A percentile compares a stretch with the other conserved stretches of the same genome.
Conservation (phyloP, 805 yeast species). For the Saccharomycopsis vini region DNA sequence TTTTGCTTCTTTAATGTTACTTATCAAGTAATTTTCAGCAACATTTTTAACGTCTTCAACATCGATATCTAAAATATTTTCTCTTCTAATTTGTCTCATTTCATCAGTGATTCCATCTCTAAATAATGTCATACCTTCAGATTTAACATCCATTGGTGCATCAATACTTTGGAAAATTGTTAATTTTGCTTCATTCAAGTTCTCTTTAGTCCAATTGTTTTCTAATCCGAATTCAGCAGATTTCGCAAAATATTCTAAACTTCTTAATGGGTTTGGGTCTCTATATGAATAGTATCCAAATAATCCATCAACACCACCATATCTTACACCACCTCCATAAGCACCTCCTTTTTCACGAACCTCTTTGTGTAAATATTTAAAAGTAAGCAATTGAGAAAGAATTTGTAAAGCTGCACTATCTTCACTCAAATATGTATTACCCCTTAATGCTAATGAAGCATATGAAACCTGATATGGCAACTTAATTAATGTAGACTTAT, state of each 20-base stretch:
- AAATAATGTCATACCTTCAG: constrained; percentile 65
- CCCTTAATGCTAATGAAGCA: constrained; percentile 57
- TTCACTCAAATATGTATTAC: constrained; percentile 53
- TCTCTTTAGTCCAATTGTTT: constrained; percentile 49
- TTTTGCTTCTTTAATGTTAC: constrained; percentile 20
- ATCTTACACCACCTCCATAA: constrained; percentile 90
- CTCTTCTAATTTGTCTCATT: constrained; percentile 74
- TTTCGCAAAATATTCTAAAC: constrained; percentile 49
- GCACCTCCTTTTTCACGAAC: constrained; percentile 96
- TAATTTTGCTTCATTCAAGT: constrained; percentile 82
- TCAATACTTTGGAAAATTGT: constrained; percentile 87
- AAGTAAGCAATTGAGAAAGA: constrained; percentile 69
- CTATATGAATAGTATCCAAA: constrained; percentile 84
- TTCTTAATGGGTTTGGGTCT: constrained; percentile 78
- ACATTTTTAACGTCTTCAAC: constrained; percentile 52
- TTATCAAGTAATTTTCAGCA: constrained; percentile 53
- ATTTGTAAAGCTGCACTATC: constrained; percentile 87
- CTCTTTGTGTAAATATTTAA: constrained; percentile 77
- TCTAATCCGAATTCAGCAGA: constrained; percentile 42
- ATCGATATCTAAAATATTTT: constrained; percentile 57
- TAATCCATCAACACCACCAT: constrained; percentile 71
- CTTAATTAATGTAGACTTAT: constrained; percentile 33
- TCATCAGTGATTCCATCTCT: constrained; percentile 66
- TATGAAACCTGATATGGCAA: constrained; percentile 88
- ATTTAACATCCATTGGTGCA: constrained; percentile 74